Conservation (phyloP, 2,329 filamentous ascomycete genomes). For the Uncinocarpus reesii region DNA sequence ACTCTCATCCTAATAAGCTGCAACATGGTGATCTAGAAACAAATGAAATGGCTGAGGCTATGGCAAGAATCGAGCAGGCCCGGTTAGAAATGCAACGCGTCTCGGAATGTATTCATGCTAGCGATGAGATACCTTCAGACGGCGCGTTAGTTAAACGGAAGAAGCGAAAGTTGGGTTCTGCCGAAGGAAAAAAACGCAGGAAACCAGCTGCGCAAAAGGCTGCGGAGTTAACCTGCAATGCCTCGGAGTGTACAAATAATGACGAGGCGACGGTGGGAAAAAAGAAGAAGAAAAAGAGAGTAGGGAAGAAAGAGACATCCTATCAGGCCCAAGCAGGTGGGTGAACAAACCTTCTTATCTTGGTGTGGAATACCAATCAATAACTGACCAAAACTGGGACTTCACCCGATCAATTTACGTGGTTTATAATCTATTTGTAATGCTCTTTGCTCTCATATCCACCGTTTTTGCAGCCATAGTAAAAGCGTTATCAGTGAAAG, state of each 20-base stretch:
- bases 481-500: no score
- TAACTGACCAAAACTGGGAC: no score
- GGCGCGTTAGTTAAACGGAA: conserved; percentile 44
- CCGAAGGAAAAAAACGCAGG: conserved; percentile 20
- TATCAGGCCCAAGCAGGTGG: background rate
- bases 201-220: conserved; percentile 12
- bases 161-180: conserved; percentile 24
- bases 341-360: no score
- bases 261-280: background rate
- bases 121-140: conserved; percentile 41
- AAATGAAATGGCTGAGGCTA: conserved; percentile 75
- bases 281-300: conserved; percentile 7
- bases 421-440: no score
- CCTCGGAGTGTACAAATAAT: background rate
- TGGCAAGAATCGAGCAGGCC: conserved; percentile 78
- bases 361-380: no score
- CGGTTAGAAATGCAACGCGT: conserved; percentile 67
- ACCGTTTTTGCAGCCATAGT: no score
- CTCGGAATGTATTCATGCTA: conserved; percentile 36
- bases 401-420: no score
- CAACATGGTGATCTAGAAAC: conserved; percentile 66
- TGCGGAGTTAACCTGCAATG: no score
- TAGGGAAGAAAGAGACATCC: conserved; percentile 1
- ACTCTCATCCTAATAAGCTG: conserved; percentile 41
- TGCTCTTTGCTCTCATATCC: no score